Evolutionary conservation across 257 asterid genomes (phyloP), one percentile per base, ranked within the genome.

Genomic region (Gardenia jasminoides): DNA sequence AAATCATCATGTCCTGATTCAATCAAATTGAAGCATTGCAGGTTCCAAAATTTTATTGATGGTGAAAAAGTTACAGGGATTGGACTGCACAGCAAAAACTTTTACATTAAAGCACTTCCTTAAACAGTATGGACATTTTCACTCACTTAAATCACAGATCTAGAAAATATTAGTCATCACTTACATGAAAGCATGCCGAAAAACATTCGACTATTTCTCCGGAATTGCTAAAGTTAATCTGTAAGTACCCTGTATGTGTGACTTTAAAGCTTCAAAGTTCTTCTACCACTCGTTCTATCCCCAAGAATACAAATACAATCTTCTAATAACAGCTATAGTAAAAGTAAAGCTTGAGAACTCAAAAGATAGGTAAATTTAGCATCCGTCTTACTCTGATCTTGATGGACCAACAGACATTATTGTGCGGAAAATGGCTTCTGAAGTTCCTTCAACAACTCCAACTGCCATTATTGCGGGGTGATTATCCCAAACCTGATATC

Each of bases 321-420:
- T 64, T 46, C 22, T 19, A 19, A n/a, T 26, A 31, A 44, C 39
- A 70, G 75, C 61, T 70, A 43, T 61, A 4, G 36, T 26, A 4
- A 64, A 64, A 44, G 39, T 24, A 70, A 30, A 68, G 50, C 50
- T 67, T 10, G 43, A 43, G 11, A 41, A 33, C n/a, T 13, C 48
- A 24, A 33, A 68, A 79, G 15, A 58, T 58, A n/a, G 36, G 56
- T 65, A 36, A 39, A 67, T 24, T 54, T 26, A 65, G 43, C 15
- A 50, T 28, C 22, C 44, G 31, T 70, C 96, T 86, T 89, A 93
- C 99, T 95, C 98, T 65, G 98, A 88, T 92, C 98, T 93, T 75
- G 97, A 95, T 84, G 96, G 90, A 86, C 98, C 97, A 86, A 95
- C 94, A 76, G 99, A 95, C 97, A 95, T 91, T 62, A 95, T 94